These are phyloP conservation scores for Mycena maculata DNA, from an alignment of 768 basidiomycete genomes.

Conservation along the genomic window DNA sequence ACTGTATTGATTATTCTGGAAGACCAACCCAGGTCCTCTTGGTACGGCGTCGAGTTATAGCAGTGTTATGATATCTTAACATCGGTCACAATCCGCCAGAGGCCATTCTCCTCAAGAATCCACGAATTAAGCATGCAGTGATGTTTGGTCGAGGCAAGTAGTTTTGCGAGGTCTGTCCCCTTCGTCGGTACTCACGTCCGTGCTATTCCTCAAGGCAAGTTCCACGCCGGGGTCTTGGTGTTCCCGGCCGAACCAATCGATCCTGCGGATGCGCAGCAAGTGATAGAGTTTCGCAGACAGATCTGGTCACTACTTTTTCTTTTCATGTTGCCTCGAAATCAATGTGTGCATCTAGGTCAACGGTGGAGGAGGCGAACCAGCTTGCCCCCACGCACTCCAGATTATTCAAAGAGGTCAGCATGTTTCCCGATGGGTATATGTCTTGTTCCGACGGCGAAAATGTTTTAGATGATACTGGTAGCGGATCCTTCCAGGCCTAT, in stretches of 20 bases:
- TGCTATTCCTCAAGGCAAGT: constrained; percentile 44
- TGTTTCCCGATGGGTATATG: background rate
- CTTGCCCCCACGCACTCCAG: constrained; percentile 58
- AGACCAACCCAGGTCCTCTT: constrained; percentile 53
- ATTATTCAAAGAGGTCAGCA: constrained; percentile 56
- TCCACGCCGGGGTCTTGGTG: constrained; percentile 50
- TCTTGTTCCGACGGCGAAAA: background rate
- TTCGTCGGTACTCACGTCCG: too few species aligned
- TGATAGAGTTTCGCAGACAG: constrained; percentile 35
- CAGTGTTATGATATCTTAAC: constrained; percentile 29
- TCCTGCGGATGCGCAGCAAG: constrained; percentile 36
- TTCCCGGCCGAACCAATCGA: constrained; percentile 43
- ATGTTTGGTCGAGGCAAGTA: constrained; percentile 54
- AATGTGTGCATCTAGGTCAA: constrained; percentile 44
- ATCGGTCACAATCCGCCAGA: too few species aligned
- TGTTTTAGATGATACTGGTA: constrained; percentile 16
- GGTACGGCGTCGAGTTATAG: constrained; percentile 36
- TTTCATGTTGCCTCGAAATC: background rate
- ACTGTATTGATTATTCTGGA: background rate
- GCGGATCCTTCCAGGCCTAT: constrained; percentile 16
- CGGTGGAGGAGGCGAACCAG: constrained; percentile 52
- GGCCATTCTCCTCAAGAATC: constrained; percentile 45
- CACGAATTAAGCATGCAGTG: constrained; percentile 41
- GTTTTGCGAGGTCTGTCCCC: too few species aligned
- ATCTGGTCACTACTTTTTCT: constrained; percentile 37